Percentiles rank a stretch among this genome's conserved stretches.
Conservation (phyloP, 495 filamentous ascomycete genomes). For the Podospora pseudoanserina region DNA sequence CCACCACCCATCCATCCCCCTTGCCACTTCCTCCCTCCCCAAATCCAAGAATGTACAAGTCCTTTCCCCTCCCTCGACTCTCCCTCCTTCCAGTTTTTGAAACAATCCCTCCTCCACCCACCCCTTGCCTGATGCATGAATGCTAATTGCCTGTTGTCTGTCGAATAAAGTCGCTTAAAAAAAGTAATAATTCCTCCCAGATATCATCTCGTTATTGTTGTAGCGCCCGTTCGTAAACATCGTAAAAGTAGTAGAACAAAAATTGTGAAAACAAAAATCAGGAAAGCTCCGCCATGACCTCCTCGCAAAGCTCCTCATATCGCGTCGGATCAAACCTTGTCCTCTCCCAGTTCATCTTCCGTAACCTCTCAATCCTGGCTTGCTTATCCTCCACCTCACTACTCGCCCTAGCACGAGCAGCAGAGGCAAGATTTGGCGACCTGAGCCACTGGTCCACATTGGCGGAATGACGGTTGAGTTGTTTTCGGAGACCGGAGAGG, state of each 20-base stretch:
- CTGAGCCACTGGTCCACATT: slow-evolving; percentile 36
- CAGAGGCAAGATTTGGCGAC: not conserved
- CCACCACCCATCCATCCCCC: too few species aligned
- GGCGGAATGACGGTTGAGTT: slow-evolving; percentile 40
- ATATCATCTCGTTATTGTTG: not conserved
- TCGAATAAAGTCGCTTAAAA: not conserved
- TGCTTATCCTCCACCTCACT: slow-evolving; percentile 30
- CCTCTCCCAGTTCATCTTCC: slow-evolving; percentile 45
- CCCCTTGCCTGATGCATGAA: not conserved
- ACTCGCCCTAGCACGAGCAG: not conserved
- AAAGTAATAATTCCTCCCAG: slow-evolving; percentile 1
- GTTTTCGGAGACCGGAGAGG: slow-evolving; percentile 38
- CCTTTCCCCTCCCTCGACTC: not conserved
- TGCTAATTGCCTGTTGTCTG: not conserved
- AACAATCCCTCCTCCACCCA: not conserved
- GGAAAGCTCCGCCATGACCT: slow-evolving; percentile 41
- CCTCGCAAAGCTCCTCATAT: slow-evolving; percentile 49
- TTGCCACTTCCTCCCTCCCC: too few species aligned
- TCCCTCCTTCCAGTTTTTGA: not conserved
- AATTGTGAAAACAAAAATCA: slow-evolving; percentile 1
- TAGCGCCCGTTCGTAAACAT: slow-evolving; percentile 1
- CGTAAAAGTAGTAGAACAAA: not conserved
- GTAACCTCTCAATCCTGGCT: slow-evolving; percentile 45
- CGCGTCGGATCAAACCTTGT: slow-evolving; percentile 46
- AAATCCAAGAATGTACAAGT: not conserved